phyloP scores from a whole-genome alignment of 805 yeast genomes.

The Kregervanrija fluxuum region DNA sequence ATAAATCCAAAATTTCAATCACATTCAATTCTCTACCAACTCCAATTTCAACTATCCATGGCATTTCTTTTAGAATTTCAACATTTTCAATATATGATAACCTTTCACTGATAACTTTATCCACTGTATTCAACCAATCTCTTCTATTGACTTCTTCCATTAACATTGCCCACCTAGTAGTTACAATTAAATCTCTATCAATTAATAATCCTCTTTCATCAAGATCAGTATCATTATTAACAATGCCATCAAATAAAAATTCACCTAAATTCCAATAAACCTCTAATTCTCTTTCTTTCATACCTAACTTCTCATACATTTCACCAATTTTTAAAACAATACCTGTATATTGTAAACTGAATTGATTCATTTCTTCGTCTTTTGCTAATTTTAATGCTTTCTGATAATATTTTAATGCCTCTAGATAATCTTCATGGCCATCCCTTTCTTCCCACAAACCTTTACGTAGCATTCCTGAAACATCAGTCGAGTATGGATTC shows the following conservation, averaged over 20 bases:
- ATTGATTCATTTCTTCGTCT: constrained; percentile 43
- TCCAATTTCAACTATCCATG: constrained; percentile 5
- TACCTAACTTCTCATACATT: constrained; percentile 67
- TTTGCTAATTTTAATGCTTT: constrained; percentile 66
- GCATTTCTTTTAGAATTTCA: constrained; percentile 6
- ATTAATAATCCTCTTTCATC: constrained; percentile 20
- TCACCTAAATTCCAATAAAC: constrained; percentile 33
- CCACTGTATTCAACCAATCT: constrained; percentile 5
- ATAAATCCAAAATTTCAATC: constrained; percentile 16
- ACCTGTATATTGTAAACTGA: constrained; percentile 83
- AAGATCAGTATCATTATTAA: constrained; percentile 18
- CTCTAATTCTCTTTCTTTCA: constrained; percentile 55
- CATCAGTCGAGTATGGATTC: constrained; percentile 32
- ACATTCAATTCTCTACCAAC: constrained; percentile 8
- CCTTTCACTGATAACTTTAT: constrained; percentile 22
- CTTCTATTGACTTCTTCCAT: constrained; percentile 6
- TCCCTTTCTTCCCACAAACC: constrained; percentile 83
- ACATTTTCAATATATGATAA: constrained; percentile 20
- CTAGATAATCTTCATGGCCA: constrained; percentile 50
- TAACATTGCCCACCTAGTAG: constrained; percentile 21
- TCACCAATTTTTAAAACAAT: constrained; percentile 82
- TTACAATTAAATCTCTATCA: constrained; percentile 23
- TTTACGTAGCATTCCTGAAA: constrained; percentile 63
- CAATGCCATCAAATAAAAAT: constrained; percentile 21
- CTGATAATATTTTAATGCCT: constrained; percentile 66